Evolutionary conservation across 2,329 filamentous ascomycete genomes (phyloP).

Genomic region (Pseudocercospora cruenta): DNA sequence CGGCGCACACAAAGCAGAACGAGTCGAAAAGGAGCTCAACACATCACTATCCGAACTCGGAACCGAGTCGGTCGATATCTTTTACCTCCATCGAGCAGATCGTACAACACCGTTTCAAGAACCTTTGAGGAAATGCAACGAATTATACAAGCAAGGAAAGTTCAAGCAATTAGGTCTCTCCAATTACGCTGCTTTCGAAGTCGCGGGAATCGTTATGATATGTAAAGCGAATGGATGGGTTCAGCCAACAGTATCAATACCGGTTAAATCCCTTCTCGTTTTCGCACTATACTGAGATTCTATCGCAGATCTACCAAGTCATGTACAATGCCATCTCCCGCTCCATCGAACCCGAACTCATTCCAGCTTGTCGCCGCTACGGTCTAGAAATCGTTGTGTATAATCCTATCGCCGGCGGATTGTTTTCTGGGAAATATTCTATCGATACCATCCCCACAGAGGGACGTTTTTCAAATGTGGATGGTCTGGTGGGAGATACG

Average conservation of each 20-base stretch:
- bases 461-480: slow-evolving; percentile 52
- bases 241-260: slow-evolving; percentile 35
- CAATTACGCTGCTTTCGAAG: slow-evolving; percentile 83
- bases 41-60: slow-evolving; percentile 58
- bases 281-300: too few relatives aligned
- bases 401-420: slow-evolving; percentile 52
- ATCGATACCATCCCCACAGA: slow-evolving; percentile 40
- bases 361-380: slow-evolving; percentile 49
- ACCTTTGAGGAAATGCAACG: slow-evolving; percentile 74
- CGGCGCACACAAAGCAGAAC: neutral
- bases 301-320: slow-evolving; percentile 49
- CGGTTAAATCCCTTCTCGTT: too few relatives aligned
- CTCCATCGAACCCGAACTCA: slow-evolving; percentile 46
- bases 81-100: slow-evolving; percentile 70
- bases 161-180: slow-evolving; percentile 77
- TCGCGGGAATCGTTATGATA: slow-evolving; percentile 77
- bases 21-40: neutral
- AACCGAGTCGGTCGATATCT: slow-evolving; percentile 73
- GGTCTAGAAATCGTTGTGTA: slow-evolving; percentile 48
- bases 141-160: slow-evolving; percentile 80
- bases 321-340: slow-evolving; percentile 47
- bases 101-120: slow-evolving; percentile 68
- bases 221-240: slow-evolving; percentile 64
- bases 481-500: slow-evolving; percentile 50
- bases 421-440: slow-evolving; percentile 49